phyloP scores from a whole-genome alignment of 2,329 filamentous ascomycete species.

The Penicillium vulpinum region DNA sequence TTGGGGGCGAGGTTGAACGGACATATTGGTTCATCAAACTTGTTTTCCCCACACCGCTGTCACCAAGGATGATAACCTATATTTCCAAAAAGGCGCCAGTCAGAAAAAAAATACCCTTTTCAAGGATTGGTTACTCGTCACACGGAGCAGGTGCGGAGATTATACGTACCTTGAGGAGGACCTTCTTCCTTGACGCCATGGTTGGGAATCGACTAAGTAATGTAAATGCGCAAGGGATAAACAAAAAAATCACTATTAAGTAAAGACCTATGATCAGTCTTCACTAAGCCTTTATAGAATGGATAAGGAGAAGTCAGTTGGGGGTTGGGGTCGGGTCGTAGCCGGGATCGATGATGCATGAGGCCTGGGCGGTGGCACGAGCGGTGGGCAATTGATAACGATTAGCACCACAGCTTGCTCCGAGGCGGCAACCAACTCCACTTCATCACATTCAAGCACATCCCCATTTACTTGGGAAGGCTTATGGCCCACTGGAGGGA shows the following conservation, averaged over 20 bases:
- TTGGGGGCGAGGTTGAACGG: slow-evolving; percentile 42
- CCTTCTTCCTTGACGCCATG: slow-evolving; percentile 86
- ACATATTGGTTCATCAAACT: slow-evolving; percentile 99
- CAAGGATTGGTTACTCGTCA: neutral
- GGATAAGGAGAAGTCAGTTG: slow-evolving; percentile 6
- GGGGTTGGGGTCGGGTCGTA: slow-evolving; percentile 29
- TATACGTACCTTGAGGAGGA: slow-evolving; percentile 81
- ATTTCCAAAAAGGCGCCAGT: slow-evolving; percentile 6
- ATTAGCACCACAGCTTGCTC: slow-evolving; percentile 22
- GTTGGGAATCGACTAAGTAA: slow-evolving; percentile 16
- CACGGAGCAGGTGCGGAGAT: slow-evolving; percentile 19
- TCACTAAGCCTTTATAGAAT: slow-evolving; percentile 1
- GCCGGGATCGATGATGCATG: slow-evolving; percentile 36
- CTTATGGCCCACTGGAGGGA: slow-evolving; percentile 72
- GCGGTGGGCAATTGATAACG: slow-evolving; percentile 25
- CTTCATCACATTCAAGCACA: slow-evolving; percentile 16
- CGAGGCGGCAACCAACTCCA: slow-evolving; percentile 18
- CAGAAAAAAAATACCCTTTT: slow-evolving; percentile 2
- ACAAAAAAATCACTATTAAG: neutral
- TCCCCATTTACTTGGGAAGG: slow-evolving; percentile 17
- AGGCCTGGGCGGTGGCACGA: slow-evolving; percentile 33
- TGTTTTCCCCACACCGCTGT: slow-evolving; percentile 98
- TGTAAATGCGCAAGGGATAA: neutral
- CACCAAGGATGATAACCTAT: slow-evolving; percentile 97
- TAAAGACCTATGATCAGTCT: neutral